Evolutionary conservation across 2,329 filamentous ascomycete genomes (phyloP).

Genomic region (Orbilia quercus): DNA sequence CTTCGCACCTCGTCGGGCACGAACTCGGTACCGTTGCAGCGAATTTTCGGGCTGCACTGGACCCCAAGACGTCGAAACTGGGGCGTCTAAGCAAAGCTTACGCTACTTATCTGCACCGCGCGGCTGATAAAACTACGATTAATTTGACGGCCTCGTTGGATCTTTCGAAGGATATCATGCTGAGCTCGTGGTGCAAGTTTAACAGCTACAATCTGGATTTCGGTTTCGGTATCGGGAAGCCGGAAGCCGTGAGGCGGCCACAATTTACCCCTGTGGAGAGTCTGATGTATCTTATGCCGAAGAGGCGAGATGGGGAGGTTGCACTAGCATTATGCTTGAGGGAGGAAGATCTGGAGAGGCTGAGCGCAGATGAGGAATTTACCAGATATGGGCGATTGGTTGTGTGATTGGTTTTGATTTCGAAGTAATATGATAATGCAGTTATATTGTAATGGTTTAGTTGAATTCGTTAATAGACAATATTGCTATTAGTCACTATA

Average conservation of each 20-base stretch:
- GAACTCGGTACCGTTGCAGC: slow-evolving; percentile 63
- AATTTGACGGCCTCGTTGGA: slow-evolving; percentile 63
- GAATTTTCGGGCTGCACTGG: slow-evolving; percentile 63
- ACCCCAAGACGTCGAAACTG: slow-evolving; percentile 62
- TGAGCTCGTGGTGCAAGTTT: slow-evolving; percentile 70
- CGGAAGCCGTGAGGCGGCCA: slow-evolving; percentile 67
- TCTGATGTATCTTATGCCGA: slow-evolving; percentile 68
- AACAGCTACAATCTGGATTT: slow-evolving; percentile 67
- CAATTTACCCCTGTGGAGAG: slow-evolving; percentile 66
- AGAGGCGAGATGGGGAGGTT: slow-evolving; percentile 64
- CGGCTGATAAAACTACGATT: slow-evolving; percentile 62
- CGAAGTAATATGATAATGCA: no score
- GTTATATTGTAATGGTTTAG: no score
- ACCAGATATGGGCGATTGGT: slow-evolving; percentile 63
- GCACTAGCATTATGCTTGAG: slow-evolving; percentile 65
- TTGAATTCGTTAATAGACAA: neutral
- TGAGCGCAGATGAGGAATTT: slow-evolving; percentile 66
- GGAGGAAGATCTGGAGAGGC: slow-evolving; percentile 66
- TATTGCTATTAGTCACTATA: no score
- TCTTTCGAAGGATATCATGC: slow-evolving; percentile 65
- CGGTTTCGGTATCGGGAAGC: slow-evolving; percentile 65
- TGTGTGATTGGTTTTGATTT: slow-evolving; percentile 59
- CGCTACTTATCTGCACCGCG: slow-evolving; percentile 63
- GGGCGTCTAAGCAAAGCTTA: slow-evolving; percentile 63
- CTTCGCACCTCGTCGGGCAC: slow-evolving; percentile 59